A percentile compares a stretch with the other conserved stretches of the same genome.
Conservation (phyloP, 139 green algal genomes). For the Picochlorum sp. region DNA sequence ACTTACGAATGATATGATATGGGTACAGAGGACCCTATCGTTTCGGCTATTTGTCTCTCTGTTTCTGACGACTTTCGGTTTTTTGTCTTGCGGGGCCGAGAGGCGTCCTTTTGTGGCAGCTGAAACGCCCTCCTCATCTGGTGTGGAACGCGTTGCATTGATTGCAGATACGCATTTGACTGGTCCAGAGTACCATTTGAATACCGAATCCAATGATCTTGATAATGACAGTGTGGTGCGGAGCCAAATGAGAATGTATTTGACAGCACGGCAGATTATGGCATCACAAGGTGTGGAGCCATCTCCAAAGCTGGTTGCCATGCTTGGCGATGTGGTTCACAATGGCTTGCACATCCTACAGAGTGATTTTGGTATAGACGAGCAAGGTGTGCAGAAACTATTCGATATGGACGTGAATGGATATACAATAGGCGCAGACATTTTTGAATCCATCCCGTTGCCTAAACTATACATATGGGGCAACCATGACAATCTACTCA, state of each 20-base stretch:
- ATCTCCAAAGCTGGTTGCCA: neutral
- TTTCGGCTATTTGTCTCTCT: no score
- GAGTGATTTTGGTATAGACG: neutral
- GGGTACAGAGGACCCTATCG: no score
- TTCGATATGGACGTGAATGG: neutral
- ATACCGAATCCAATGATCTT: neutral
- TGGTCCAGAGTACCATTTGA: neutral
- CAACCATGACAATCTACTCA: neutral
- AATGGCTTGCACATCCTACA: neutral
- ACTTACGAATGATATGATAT: no score
- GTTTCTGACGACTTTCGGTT: no score
- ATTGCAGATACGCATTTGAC: neutral
- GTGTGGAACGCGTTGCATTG: no score
- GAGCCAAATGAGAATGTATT: slow-evolving; percentile 3
- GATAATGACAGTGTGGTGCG: neutral
- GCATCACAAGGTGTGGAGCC: neutral
- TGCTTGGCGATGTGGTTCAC: neutral
- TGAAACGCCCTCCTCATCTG: no score
- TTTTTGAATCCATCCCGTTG: neutral
- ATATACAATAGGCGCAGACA: neutral
- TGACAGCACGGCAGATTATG: neutral
- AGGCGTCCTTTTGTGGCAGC: no score
- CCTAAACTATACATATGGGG: neutral
- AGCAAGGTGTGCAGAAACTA: neutral
- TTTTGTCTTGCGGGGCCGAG: no score